Evolutionary conservation across 768 basidiomycete species (phyloP).

Genomic region (Auriculariales sp.): DNA sequence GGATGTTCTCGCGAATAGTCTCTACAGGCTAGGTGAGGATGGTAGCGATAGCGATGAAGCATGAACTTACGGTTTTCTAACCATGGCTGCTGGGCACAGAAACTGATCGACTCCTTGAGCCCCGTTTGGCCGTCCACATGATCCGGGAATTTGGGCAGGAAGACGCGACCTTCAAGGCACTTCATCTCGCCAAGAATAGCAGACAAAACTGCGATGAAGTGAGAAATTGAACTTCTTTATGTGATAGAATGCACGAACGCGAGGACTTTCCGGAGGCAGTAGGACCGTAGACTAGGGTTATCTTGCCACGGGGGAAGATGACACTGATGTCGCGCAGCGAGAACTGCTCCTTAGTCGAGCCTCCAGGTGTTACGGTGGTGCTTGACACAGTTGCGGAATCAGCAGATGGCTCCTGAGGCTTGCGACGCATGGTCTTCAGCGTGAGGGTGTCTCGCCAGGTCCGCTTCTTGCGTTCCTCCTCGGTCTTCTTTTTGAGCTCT

Average conservation of each 20-base stretch:
- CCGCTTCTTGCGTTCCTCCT: background rate
- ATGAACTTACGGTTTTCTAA: slow-evolving; percentile 30
- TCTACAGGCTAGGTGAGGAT: slow-evolving; percentile 44
- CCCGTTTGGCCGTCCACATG: slow-evolving; percentile 18
- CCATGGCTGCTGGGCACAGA: slow-evolving; percentile 65
- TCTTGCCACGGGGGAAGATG: slow-evolving; percentile 38
- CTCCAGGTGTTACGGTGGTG: slow-evolving; percentile 12
- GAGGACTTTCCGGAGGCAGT: slow-evolving; percentile 53
- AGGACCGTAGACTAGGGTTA: slow-evolving; percentile 46
- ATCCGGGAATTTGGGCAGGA: slow-evolving; percentile 18
- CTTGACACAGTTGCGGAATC: background rate
- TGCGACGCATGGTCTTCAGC: too few species aligned
- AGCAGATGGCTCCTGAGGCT: background rate
- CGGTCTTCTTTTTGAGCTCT: background rate
- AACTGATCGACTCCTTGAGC: slow-evolving; percentile 37
- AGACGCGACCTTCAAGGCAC: slow-evolving; percentile 10
- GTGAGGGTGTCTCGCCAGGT: background rate
- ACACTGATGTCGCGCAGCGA: slow-evolving; percentile 43
- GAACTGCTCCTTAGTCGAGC: slow-evolving; percentile 21
- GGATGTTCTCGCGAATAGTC: slow-evolving; percentile 67
- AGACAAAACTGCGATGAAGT: background rate
- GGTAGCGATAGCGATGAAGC: background rate
- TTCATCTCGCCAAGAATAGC: slow-evolving; percentile 17
- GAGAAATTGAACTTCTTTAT: background rate
- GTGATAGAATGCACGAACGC: background rate